A percentile compares a stretch with the other conserved stretches of the same genome.
Conservation (phyloP, 1,284 basidiomycete species). For the Termitomyces sp. region DNA sequence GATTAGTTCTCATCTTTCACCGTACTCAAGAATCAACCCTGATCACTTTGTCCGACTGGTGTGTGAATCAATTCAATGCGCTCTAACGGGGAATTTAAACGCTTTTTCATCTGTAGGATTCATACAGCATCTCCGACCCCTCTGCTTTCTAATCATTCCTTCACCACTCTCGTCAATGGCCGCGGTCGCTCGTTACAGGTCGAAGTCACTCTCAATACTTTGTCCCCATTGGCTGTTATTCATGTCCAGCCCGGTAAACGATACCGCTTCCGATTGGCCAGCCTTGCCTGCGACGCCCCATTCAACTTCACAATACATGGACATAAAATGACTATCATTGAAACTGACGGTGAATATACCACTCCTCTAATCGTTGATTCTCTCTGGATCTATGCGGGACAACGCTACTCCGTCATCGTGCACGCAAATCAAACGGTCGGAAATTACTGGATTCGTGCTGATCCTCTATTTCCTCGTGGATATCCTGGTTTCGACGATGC, state of each 20-base stretch:
- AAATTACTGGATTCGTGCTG: conserved; percentile 41
- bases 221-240: conserved; percentile 29
- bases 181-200: conserved; percentile 30
- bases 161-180: too few species aligned
- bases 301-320: conserved; percentile 38
- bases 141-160: too few species aligned
- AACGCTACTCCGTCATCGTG: conserved; percentile 37
- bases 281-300: conserved; percentile 37
- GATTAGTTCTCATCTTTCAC: too few species aligned
- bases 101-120: too few species aligned
- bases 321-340: conserved; percentile 36
- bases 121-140: too few species aligned
- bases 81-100: too few species aligned
- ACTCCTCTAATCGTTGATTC: conserved; percentile 9
- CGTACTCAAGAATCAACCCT: conserved; percentile 34
- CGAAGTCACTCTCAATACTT: conserved; percentile 26
- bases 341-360: conserved; percentile 33
- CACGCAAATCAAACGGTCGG: conserved; percentile 32
- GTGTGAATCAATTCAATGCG: too few species aligned
- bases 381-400: conserved; percentile 28
- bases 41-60: conserved; percentile 40
- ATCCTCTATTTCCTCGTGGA: conserved; percentile 27
- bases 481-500: conserved; percentile 27
- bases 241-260: conserved; percentile 21
- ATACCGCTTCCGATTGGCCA: conserved; percentile 41